phyloP scores from a whole-genome alignment of 345 rosid species.

The Boechera stricta region DNA sequence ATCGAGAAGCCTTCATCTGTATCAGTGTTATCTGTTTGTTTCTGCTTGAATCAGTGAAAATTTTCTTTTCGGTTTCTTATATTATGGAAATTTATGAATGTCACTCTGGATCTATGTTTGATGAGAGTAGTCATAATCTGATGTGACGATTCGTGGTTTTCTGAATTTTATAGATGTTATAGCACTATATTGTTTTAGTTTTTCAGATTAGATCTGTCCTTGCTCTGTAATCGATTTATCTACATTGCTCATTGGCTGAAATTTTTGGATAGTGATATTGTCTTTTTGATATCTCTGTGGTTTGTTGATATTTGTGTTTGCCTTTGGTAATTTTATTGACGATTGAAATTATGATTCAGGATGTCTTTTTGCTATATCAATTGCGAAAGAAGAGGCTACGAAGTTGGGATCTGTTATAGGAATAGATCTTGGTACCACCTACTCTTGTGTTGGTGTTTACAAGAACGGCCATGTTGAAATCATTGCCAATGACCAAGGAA shows the following conservation, averaged over 20 bases:
- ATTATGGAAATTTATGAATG: not conserved
- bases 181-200: not conserved
- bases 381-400: conserved; percentile 66
- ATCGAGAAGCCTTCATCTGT: conserved; percentile 44
- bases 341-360: conserved; percentile 45
- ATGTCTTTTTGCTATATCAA: conserved; percentile 53
- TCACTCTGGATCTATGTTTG: not conserved
- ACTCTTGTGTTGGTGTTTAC: conserved; percentile 98
- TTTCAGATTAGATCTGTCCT: conserved; percentile 26
- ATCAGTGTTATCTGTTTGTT: conserved; percentile 6
- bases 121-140: not conserved
- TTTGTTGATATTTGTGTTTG: conserved; percentile 50
- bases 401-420: conserved; percentile 95
- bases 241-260: not conserved
- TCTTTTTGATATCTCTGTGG: not conserved
- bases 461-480: conserved; percentile 96
- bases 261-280: not conserved
- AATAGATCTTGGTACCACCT: conserved; percentile 95
- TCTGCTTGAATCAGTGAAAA: not conserved
- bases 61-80: not conserved
- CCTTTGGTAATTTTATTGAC: conserved; percentile 63
- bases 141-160: not conserved
- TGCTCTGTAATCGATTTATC: not conserved
- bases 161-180: not conserved
- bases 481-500: conserved; percentile 98